Percentiles rank a stretch among this genome's conserved stretches.
These are phyloP conservation scores for Auricularia heimuer DNA, from an alignment of 768 basidiomycete species.

Conservation along the genomic window DNA sequence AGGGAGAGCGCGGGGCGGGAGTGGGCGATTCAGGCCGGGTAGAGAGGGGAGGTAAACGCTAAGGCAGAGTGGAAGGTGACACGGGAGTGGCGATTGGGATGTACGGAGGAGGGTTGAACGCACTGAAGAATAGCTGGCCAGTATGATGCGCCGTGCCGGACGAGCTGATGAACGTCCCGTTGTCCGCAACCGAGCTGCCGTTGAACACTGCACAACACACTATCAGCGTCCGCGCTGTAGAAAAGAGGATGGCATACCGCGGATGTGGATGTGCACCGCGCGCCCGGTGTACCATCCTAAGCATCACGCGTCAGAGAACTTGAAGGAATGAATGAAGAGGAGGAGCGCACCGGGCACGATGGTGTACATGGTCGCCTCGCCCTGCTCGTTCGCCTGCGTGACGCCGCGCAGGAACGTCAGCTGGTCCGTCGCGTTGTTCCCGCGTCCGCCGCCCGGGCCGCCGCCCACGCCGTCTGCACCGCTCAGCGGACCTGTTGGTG, in stretches of 20 bases:
- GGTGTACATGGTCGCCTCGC: conserved; percentile 3
- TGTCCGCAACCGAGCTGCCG: not conserved
- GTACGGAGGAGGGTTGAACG: too few species aligned
- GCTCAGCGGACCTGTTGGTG: not conserved
- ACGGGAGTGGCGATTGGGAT: too few species aligned
- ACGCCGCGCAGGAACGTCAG: conserved; percentile 7
- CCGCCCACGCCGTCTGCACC: not conserved
- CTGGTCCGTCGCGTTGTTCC: not conserved
- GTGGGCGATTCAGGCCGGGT: too few species aligned
- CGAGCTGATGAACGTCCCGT: not conserved
- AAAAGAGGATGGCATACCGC: not conserved
- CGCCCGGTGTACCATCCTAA: conserved; percentile 5
- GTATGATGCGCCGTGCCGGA: not conserved
- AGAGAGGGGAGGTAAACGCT: too few species aligned
- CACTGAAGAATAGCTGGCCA: not conserved
- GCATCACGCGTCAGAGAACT: too few species aligned
- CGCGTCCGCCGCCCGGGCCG: not conserved
- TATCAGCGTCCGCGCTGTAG: too few species aligned
- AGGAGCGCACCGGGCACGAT: not conserved
- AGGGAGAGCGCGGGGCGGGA: too few species aligned
- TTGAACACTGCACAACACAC: too few species aligned
- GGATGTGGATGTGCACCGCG: conserved; percentile 5
- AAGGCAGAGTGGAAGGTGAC: too few species aligned
- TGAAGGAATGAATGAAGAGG: too few species aligned
- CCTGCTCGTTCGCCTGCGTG: conserved; percentile 1